Conservation (phyloP, 2,329 filamentous ascomycete species). For the Pleoardoris graminearum region DNA sequence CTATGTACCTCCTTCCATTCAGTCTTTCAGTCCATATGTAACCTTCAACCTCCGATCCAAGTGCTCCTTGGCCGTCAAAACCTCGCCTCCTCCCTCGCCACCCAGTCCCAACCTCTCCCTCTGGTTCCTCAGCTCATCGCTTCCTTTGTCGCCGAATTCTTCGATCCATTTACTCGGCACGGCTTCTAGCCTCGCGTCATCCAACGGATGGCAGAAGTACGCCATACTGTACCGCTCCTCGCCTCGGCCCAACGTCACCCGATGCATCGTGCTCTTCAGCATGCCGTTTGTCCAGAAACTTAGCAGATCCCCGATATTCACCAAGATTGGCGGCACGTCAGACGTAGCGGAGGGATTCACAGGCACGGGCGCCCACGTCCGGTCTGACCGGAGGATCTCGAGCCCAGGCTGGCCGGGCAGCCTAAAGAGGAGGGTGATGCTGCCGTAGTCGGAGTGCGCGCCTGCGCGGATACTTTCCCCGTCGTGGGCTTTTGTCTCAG, state of each 20-base stretch:
- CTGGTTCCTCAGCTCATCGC: conserved; percentile 38
- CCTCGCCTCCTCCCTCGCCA: conserved; percentile 43
- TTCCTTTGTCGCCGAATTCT: conserved; percentile 41
- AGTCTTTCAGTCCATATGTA: conserved; percentile 55
- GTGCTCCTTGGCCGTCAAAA: conserved; percentile 63
- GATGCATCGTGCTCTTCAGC: conserved; percentile 83
- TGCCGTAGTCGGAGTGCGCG: conserved; percentile 86
- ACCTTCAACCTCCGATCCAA: conserved; percentile 60
- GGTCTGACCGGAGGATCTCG: conserved; percentile 69
- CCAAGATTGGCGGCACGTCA: conserved; percentile 41
- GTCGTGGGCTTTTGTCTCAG: conserved; percentile 21
- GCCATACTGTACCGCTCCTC: conserved; percentile 61
- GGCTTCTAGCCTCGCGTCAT: conserved; percentile 57
- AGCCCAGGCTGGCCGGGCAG: conserved; percentile 82
- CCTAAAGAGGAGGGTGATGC: conserved; percentile 76
- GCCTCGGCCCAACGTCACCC: conserved; percentile 70
- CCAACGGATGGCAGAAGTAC: conserved; percentile 66
- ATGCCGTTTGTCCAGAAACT: conserved; percentile 91
- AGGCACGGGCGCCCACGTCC: conserved; percentile 50
- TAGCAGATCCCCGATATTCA: conserved; percentile 75
- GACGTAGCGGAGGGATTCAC: conserved; percentile 60
- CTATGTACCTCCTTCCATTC: neutral
- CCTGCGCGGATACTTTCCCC: conserved; percentile 75
- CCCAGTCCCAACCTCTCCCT: conserved; percentile 49
- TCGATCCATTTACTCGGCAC: conserved; percentile 59